These are phyloP conservation scores for Ceratocystis cubensis DNA, from an alignment of 2,329 filamentous ascomycete genomes.

Conservation along the genomic window DNA sequence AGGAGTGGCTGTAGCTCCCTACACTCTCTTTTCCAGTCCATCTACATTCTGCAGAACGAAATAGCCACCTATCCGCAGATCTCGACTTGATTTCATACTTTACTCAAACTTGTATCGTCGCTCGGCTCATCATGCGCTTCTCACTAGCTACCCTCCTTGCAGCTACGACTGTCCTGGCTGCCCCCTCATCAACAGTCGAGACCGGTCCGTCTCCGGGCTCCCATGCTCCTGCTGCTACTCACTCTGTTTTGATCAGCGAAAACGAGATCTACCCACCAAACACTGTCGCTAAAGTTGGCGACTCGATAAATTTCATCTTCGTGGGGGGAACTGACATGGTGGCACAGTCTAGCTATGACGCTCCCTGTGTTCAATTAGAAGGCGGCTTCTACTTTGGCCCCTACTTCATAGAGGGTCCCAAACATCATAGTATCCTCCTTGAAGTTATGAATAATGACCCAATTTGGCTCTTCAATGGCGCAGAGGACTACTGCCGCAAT, in stretches of 20 bases:
- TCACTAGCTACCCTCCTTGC: neutral
- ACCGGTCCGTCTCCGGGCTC: neutral
- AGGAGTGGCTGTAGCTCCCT: too few relatives aligned
- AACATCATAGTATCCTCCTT: constrained; percentile 29
- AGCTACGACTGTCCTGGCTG: neutral
- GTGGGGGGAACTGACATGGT: constrained; percentile 39
- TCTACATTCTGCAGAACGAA: too few relatives aligned
- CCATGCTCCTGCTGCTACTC: neutral
- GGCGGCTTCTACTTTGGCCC: neutral
- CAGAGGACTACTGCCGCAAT: constrained; percentile 24
- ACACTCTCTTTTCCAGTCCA: too few relatives aligned
- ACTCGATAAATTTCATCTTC: constrained; percentile 44
- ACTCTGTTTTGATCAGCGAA: neutral
- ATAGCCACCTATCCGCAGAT: too few relatives aligned
- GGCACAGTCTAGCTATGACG: constrained; percentile 32
- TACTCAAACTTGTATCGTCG: too few relatives aligned
- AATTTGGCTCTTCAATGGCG: neutral
- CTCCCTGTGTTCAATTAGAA: constrained; percentile 29
- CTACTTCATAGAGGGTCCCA: too few relatives aligned
- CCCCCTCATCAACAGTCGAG: neutral
- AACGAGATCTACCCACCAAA: constrained; percentile 37
- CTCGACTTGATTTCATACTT: too few relatives aligned
- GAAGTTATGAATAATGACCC: constrained; percentile 13
- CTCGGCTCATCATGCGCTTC: neutral
- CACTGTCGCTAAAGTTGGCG: constrained; percentile 38